Conservation (phyloP, 305 asterid genomes). For the Fraxinus ornus region DNA sequence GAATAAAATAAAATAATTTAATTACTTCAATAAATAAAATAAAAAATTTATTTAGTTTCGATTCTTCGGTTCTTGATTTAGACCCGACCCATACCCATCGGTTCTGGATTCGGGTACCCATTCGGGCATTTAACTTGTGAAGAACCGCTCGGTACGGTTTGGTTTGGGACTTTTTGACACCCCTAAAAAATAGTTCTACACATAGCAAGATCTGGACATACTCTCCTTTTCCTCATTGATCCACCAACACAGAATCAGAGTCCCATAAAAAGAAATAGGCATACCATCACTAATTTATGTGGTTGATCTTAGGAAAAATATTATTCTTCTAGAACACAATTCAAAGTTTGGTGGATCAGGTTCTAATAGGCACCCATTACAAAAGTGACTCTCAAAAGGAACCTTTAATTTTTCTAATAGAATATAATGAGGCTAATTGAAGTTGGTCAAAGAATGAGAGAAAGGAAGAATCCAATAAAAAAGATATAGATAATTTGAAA, state of each 20-base stretch:
- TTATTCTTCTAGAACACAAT: neutral
- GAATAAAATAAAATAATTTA: no score
- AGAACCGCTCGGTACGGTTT: no score
- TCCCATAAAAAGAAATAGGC: conserved; percentile 18
- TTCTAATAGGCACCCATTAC: neutral
- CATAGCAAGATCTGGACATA: neutral
- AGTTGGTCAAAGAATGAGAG: conserved; percentile 12
- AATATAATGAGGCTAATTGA: neutral
- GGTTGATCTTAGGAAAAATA: conserved; percentile 12
- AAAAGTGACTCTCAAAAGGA: conserved; percentile 1
- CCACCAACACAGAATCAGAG: neutral
- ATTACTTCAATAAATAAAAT: no score
- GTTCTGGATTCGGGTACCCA: no score
- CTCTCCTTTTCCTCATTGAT: neutral
- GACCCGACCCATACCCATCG: no score
- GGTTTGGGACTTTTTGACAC: no score
- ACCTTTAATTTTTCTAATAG: conserved; percentile 13
- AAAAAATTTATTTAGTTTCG: no score
- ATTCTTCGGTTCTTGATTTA: no score
- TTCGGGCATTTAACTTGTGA: no score
- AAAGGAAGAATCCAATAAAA: neutral
- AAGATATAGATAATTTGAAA: neutral
- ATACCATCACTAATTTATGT: conserved; percentile 1
- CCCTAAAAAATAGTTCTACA: neutral
- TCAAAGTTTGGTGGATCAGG: neutral